These are phyloP conservation scores for Blastomyces emzantsi DNA, from an alignment of 2,329 filamentous ascomycete genomes.

Conservation along the genomic window DNA sequence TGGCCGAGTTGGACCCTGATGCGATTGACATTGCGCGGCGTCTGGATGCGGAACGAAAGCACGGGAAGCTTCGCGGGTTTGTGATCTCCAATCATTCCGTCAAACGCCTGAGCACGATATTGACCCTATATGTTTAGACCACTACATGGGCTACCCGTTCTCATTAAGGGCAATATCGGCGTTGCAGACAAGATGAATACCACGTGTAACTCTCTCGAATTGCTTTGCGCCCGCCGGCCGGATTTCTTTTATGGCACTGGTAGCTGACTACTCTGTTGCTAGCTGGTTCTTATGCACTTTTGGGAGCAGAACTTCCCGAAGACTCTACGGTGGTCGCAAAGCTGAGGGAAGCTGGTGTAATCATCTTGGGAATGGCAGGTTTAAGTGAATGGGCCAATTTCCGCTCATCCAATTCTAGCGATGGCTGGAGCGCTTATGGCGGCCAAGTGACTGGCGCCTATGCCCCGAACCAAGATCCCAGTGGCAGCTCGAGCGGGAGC, in stretches of 20 bases:
- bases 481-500: constrained; percentile 53
- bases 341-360: constrained; percentile 51
- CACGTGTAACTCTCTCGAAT: constrained; percentile 30
- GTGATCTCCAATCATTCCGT: background rate
- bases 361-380: constrained; percentile 59
- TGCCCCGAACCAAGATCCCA: constrained; percentile 52
- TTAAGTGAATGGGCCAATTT: constrained; percentile 58
- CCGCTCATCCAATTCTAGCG: constrained; percentile 45
- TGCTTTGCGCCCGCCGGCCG: background rate
- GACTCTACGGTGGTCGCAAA: constrained; percentile 54
- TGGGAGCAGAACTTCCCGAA: constrained; percentile 48
- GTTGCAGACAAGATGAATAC: constrained; percentile 56
- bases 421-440: constrained; percentile 57
- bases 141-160: constrained; percentile 55
- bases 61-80: constrained; percentile 40
- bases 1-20: constrained; percentile 50
- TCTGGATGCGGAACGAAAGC: constrained; percentile 42
- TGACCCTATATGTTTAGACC: constrained; percentile 31
- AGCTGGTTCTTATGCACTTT: constrained; percentile 55
- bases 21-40: constrained; percentile 41
- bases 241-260: background rate
- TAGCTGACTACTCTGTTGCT: background rate
- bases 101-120: background rate
- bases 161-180: constrained; percentile 60
- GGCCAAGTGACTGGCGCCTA: constrained; percentile 56